Conservation (phyloP, 495 filamentous ascomycete genomes). For the Penicillium silybi region DNA sequence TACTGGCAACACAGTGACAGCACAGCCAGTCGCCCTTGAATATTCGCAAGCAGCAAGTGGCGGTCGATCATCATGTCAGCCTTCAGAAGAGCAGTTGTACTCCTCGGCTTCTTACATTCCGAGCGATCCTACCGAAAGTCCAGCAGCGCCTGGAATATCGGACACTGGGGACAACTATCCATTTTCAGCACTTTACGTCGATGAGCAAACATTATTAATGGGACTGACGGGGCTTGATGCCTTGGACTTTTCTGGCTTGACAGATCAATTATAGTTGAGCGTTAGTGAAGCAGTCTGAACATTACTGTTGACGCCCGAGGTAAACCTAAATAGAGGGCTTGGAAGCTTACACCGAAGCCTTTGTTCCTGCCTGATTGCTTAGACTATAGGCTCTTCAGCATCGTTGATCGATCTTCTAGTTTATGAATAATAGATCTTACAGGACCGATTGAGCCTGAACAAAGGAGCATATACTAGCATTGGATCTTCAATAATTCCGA, state of each 20-base stretch:
- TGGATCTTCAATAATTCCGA: too few relatives aligned
- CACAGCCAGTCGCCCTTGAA: not conserved
- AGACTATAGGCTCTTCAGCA: too few relatives aligned
- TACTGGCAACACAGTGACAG: not conserved
- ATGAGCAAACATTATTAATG: constrained; percentile 22
- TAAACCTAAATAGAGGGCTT: too few relatives aligned
- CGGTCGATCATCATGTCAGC: not conserved
- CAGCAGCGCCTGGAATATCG: not conserved
- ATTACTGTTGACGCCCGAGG: too few relatives aligned
- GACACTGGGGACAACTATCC: not conserved
- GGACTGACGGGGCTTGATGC: constrained; percentile 22
- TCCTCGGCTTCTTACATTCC: not conserved
- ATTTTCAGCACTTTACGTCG: constrained; percentile 7
- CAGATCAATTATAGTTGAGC: constrained; percentile 2
- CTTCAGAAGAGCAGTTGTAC: not conserved
- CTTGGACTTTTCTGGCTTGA: constrained; percentile 18
- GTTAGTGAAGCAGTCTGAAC: too few relatives aligned
- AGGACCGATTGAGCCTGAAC: too few relatives aligned
- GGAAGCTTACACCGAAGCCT: too few relatives aligned
- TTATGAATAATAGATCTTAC: too few relatives aligned
- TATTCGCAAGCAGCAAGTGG: too few relatives aligned
- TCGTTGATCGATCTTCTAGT: too few relatives aligned
- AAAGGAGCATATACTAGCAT: too few relatives aligned
- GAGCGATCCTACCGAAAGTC: not conserved
- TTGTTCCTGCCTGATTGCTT: too few relatives aligned